Evolutionary conservation across 2,329 filamentous ascomycete genomes (phyloP).

Genomic region (Xylaria digitata): DNA sequence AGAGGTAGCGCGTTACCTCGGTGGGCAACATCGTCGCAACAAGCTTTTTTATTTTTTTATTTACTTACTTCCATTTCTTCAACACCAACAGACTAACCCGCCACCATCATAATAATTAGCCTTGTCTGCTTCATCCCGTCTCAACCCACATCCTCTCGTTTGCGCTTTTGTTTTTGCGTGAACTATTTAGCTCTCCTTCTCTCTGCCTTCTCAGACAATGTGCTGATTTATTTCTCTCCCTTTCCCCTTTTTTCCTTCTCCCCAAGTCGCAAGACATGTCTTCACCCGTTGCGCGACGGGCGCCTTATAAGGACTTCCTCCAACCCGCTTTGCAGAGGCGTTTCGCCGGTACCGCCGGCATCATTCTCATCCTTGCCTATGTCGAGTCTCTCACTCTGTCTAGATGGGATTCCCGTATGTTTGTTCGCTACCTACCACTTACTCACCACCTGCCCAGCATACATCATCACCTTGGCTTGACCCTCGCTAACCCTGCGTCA

Average conservation of each 20-base stretch:
- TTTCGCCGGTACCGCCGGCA: constrained; percentile 80
- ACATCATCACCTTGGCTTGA: not conserved
- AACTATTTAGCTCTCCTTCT: not conserved
- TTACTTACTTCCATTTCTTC: constrained; percentile 15
- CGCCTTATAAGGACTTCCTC: constrained; percentile 86
- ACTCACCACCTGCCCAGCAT: not conserved
- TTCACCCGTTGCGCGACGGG: constrained; percentile 64
- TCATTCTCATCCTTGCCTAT: constrained; percentile 79
- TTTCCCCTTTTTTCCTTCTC: constrained; percentile 1
- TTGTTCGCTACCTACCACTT: not conserved
- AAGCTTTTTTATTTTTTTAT: constrained; percentile 27
- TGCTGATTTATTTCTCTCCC: constrained; percentile 19
- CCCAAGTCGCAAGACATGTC: constrained; percentile 59
- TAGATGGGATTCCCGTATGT: constrained; percentile 75
- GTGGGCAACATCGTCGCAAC: too few relatives aligned
- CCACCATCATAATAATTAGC: not conserved
- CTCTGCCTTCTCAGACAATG: constrained; percentile 28
- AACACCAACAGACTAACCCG: not conserved
- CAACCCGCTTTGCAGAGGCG: constrained; percentile 88
- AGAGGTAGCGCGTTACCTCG: too few relatives aligned
- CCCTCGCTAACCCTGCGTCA: constrained; percentile 29
- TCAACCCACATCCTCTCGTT: not conserved
- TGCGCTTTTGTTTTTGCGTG: constrained; percentile 1
- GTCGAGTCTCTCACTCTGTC: constrained; percentile 76
- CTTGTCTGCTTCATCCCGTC: not conserved